Evolutionary conservation across 2,329 filamentous ascomycete genomes (phyloP), one percentile per base, ranked within the genome.

Genomic region (Aspergillus pseudotamarii): DNA sequence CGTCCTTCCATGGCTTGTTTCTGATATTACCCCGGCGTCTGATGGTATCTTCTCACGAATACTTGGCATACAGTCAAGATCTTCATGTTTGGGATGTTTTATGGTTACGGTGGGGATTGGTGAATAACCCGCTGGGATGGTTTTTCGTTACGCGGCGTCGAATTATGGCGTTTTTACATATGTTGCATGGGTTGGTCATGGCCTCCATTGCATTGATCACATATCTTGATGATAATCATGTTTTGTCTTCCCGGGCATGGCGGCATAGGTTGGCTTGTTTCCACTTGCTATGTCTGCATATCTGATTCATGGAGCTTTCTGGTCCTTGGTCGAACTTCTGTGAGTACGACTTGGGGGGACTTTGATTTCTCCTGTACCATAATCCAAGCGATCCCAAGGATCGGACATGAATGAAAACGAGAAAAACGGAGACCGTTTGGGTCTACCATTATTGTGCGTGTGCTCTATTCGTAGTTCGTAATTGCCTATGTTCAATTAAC

Each of bases 21-120:
- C 59, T 62, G 65, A 56, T 62, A 53, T 57, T 67, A 60, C 61
- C 62, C 62, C 62, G 69, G 69, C 68, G 69, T 71, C 69, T 68
- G 67, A 64, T 63, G 69, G 66, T 68, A 64, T 62, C 66, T 65
- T 69, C 59, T 60, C 60, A 63, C 63, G 57, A 72, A 70, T 70
- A 68, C 68, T 65, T 67, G 68, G 63, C 68, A 62, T 61, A 62
- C 63, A 66, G 69, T 67, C 69, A 65, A 59, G 66, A 65, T 61
- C 60, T 60, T 68, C 61, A 58, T 62, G 38, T 65, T 66, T 67
- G 58, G 60, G 57, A 58, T 43, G 55, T 30, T 67, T 58, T 64
- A 65, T 66, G 66, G 60, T 64, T 63, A 65, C 57, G 67, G 66
- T 60, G 61, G 65, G 38, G 59, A 53, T 68, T 69, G 60, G 63